Base-by-base conservation (phyloP, 1,139 yeast species). In the Meyerozyma athensensis region DNA sequence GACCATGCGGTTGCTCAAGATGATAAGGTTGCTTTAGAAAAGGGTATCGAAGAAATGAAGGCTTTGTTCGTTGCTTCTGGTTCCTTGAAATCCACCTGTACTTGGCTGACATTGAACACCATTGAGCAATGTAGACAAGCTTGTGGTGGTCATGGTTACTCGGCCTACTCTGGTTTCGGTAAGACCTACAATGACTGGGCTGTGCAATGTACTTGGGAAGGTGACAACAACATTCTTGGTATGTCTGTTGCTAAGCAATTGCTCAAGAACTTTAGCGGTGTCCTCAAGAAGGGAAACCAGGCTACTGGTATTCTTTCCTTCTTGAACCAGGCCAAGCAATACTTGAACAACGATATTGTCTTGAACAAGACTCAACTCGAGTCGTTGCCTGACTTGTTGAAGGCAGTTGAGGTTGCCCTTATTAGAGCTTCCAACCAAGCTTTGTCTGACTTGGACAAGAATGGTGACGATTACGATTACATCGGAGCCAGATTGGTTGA, bases 121-220 rank as follows among this genome's bases (percentile, higher is more conserved):
- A 89, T 89, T 54, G 96, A 86, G 56, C 89, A 89, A 65, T 75
- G 89, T 46, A 79, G 97, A 64, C 97, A 89, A 67, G 77, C 95
- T n/a, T 89, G 96, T 65, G 97, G 97, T 63, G 97, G 97, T 36
- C 96, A 87, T 56, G 97, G 97, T 33, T 89, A 89, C 63, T 86
- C 95, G 19, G 78, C 90, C 14, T 89, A 89, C 66, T 79, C 86
- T 48, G 96, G 92, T 3, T 86, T 89, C 56, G 96, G 95, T 39
- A 86, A 84, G 57, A 92, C 90, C 22, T 86, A 77, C 62, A 76
- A 78, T 45, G 97, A 89, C 60, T 90, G 96, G 89, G 95, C 86
- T 23, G 97, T 89, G 35, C 96, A 89, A 66, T 86, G 95, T 64
- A 89, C 96, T 19, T 89, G 97, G 97, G 97, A 89, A 68, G 97